phyloP scores from a whole-genome alignment of 2,329 filamentous ascomycete species.

The Chrysoporthe puriensis region DNA sequence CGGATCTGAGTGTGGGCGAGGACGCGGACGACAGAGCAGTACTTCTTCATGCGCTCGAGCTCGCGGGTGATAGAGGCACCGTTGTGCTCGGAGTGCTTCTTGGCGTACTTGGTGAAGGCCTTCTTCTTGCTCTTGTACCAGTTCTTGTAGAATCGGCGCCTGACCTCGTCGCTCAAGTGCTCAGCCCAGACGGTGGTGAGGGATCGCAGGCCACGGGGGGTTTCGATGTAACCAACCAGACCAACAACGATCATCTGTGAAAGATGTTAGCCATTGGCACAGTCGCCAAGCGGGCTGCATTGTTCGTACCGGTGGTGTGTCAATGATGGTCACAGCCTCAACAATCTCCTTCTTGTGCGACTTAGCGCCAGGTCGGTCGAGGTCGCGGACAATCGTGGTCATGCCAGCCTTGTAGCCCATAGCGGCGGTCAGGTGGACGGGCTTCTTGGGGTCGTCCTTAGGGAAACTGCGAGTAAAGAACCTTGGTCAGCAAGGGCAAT shows the following conservation, averaged over 20 bases:
- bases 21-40: constrained; percentile 99
- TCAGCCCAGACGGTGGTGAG: constrained; percentile 99
- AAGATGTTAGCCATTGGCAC: constrained; percentile 73
- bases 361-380: constrained; percentile 99
- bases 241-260: constrained; percentile 98
- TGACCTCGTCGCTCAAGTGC: constrained; percentile 97
- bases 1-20: constrained; percentile 99
- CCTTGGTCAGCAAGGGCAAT: constrained; percentile 12
- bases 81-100: constrained; percentile 96
- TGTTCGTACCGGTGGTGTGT: constrained; percentile 94
- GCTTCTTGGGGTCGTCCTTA: constrained; percentile 99
- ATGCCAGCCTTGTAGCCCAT: constrained; percentile 99
- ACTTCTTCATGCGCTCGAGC: constrained; percentile 99
- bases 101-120: constrained; percentile 99
- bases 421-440: constrained; percentile 94
- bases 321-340: constrained; percentile 84
- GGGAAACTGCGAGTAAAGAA: constrained; percentile 73
- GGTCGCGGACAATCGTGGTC: constrained; percentile 99
- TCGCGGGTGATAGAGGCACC: constrained; percentile 92
- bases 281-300: constrained; percentile 78
- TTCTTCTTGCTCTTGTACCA: constrained; percentile 99
- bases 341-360: constrained; percentile 99
- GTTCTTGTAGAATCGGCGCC: constrained; percentile 99
- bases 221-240: constrained; percentile 99
- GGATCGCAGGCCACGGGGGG: constrained; percentile 97